A percentile compares a stretch with the other conserved stretches of the same genome.
These are phyloP conservation scores for Penicillium alfredii DNA, from an alignment of 495 filamentous ascomycete genomes.

Conservation along the genomic window DNA sequence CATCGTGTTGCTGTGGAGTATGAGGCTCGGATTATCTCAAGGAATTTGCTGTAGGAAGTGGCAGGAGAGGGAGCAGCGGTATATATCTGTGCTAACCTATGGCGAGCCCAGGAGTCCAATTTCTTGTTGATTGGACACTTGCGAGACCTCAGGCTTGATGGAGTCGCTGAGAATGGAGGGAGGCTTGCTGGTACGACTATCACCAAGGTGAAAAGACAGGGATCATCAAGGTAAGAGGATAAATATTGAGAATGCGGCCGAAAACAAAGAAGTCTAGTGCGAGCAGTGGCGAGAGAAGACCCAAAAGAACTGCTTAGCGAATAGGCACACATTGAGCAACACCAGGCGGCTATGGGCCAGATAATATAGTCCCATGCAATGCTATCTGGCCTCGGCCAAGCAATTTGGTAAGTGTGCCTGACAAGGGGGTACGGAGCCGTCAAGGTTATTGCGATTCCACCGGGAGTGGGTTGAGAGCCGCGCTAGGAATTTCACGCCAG, in stretches of 20 bases:
- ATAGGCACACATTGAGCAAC: too few relatives aligned
- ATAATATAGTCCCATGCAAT: too few relatives aligned
- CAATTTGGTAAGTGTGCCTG: constrained; percentile 20
- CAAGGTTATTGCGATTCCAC: constrained; percentile 11
- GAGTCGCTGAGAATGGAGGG: constrained; percentile 29
- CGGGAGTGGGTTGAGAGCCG: constrained; percentile 26
- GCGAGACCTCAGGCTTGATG: constrained; percentile 27
- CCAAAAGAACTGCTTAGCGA: too few relatives aligned
- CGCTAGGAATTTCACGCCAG: constrained; percentile 17
- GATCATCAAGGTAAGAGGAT: constrained; percentile 27
- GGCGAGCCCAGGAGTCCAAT: constrained; percentile 35
- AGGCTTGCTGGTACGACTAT: constrained; percentile 32
- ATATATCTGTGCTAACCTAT: constrained; percentile 35
- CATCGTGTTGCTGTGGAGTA: constrained; percentile 26
- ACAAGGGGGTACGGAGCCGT: constrained; percentile 12
- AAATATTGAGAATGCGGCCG: too few relatives aligned
- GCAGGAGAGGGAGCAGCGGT: constrained; percentile 5
- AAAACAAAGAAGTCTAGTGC: too few relatives aligned
- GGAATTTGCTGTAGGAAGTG: not conserved
- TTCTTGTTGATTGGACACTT: constrained; percentile 30
- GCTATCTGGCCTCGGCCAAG: constrained; percentile 6
- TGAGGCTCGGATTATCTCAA: constrained; percentile 24
- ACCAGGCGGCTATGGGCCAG: too few relatives aligned
- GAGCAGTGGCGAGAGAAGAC: too few relatives aligned
- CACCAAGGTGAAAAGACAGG: constrained; percentile 28